These are phyloP conservation scores for Aspergillus proliferans DNA, from an alignment of 2,329 filamentous ascomycete species.

Conservation along the genomic window DNA sequence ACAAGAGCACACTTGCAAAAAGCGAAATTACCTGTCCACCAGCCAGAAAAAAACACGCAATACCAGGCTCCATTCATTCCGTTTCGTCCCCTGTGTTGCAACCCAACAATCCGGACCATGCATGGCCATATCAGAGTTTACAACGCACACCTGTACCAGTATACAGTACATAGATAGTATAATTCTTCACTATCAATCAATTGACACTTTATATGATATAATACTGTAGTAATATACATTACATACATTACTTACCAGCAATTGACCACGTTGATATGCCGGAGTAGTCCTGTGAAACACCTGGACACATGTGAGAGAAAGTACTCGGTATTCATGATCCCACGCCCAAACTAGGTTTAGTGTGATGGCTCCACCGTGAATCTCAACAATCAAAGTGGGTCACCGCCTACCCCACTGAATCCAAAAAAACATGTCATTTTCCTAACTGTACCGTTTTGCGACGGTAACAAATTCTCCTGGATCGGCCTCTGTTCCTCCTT, in stretches of 20 bases:
- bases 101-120: neutral
- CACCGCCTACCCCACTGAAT: conserved; percentile 3
- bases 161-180: too few relatives aligned
- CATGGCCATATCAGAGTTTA: neutral
- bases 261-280: neutral
- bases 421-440: conserved; percentile 2
- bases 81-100: neutral
- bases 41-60: neutral
- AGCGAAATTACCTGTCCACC: neutral
- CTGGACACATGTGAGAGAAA: neutral
- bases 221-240: neutral
- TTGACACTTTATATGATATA: too few relatives aligned
- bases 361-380: conserved; percentile 6
- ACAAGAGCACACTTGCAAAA: neutral
- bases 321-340: neutral
- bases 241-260: neutral
- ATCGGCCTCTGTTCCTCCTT: conserved; percentile 3
- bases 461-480: neutral
- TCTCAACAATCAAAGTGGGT: conserved; percentile 10
- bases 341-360: neutral
- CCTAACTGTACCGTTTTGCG: neutral
- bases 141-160: too few relatives aligned
- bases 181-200: too few relatives aligned
- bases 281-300: neutral
- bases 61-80: neutral